phyloP scores from a whole-genome alignment of 2,329 filamentous ascomycete genomes.

The Fusarium gaditjirri region DNA sequence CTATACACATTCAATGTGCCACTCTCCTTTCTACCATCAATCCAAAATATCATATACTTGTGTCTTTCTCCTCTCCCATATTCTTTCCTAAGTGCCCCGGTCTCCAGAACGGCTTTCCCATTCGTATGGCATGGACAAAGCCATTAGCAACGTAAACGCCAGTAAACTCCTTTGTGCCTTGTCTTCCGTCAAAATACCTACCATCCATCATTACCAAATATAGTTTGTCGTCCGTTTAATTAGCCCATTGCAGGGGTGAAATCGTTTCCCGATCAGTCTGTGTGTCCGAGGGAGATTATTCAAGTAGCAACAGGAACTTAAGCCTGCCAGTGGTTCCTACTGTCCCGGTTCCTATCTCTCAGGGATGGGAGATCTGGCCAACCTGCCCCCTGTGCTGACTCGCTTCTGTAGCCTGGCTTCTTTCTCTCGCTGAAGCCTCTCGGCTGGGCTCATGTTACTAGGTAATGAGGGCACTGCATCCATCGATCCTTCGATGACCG shows the following conservation, averaged over 20 bases:
- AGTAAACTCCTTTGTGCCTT: constrained; percentile 40
- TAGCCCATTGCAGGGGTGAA: constrained; percentile 8
- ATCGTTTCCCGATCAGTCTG: constrained; percentile 35
- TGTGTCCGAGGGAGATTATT: constrained; percentile 45
- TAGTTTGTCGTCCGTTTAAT: constrained; percentile 28
- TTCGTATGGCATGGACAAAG: constrained; percentile 12
- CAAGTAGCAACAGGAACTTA: constrained; percentile 52
- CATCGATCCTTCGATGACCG: constrained; percentile 53
- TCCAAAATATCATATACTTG: constrained; percentile 13
- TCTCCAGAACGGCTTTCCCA: constrained; percentile 13
- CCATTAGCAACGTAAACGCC: constrained; percentile 35
- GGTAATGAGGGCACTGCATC: constrained; percentile 74
- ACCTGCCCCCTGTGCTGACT: constrained; percentile 78
- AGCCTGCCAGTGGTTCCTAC: constrained; percentile 53
- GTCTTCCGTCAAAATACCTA: constrained; percentile 37
- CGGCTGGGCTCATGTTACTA: constrained; percentile 53
- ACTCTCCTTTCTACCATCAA: constrained; percentile 2
- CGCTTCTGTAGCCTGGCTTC: constrained; percentile 80
- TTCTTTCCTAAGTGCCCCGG: constrained; percentile 10
- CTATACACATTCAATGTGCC: constrained; percentile 6
- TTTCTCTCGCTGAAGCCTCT: constrained; percentile 69
- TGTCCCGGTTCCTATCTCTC: constrained; percentile 64
- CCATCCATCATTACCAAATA: constrained; percentile 36
- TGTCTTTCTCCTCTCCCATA: constrained; percentile 26
- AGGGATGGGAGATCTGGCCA: constrained; percentile 73